Conservation (phyloP, 495 filamentous ascomycete species). For the Hypoxylon subgilvum region DNA sequence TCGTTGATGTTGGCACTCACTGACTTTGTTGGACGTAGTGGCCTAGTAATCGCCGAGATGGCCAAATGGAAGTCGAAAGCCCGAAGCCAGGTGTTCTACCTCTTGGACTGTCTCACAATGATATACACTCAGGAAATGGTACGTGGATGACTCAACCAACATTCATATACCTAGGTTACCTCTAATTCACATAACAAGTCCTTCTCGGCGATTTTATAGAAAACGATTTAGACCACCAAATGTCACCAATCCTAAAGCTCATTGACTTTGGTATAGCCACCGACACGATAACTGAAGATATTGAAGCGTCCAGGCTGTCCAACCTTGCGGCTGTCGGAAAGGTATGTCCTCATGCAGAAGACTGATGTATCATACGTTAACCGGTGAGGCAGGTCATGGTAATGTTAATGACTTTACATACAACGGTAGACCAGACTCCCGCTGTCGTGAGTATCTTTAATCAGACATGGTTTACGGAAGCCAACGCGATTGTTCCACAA, state of each 20-base stretch:
- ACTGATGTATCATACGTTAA: background rate
- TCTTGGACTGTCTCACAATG: background rate
- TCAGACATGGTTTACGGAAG: background rate
- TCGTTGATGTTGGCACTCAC: background rate
- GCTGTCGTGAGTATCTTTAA: background rate
- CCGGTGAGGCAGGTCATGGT: slow-evolving; percentile 5
- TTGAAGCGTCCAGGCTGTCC: background rate
- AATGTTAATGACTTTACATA: slow-evolving; percentile 5
- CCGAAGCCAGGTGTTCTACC: background rate
- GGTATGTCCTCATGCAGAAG: slow-evolving; percentile 5
- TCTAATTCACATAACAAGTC: slow-evolving; percentile 8
- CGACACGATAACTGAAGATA: background rate
- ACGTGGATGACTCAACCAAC: background rate
- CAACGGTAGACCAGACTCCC: too few species aligned
- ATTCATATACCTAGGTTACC: background rate
- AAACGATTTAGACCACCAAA: slow-evolving; percentile 9
- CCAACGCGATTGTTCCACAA: slow-evolving; percentile 1
- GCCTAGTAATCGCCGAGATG: background rate
- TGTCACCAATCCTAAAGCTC: slow-evolving; percentile 19
- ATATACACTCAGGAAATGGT: slow-evolving; percentile 18
- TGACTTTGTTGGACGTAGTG: slow-evolving; percentile 4
- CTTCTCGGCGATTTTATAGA: slow-evolving; percentile 16
- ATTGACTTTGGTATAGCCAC: slow-evolving; percentile 22
- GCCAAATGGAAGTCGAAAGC: background rate
- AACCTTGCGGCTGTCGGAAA: slow-evolving; percentile 1